A percentile compares a stretch with the other conserved stretches of the same genome.
phyloP scores from a whole-genome alignment of 1,284 basidiomycete genomes.

The Moniliella sp. region DNA sequence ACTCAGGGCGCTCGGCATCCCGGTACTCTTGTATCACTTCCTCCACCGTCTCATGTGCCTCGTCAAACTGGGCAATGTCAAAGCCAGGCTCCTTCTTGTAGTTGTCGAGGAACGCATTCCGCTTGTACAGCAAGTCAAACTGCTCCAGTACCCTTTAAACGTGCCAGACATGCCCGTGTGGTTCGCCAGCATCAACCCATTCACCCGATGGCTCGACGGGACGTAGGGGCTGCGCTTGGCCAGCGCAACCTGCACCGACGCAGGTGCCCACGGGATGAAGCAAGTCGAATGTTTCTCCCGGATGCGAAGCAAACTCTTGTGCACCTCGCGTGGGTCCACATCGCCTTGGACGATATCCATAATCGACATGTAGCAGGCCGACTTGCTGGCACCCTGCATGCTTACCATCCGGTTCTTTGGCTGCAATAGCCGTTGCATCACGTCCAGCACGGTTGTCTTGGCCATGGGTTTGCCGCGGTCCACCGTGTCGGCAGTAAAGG shows the following conservation, averaged over 20 bases:
- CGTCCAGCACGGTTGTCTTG: conserved; percentile 51
- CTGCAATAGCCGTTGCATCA: conserved; percentile 88
- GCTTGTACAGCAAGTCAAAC: conserved; percentile 64
- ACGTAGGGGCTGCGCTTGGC: conserved; percentile 77
- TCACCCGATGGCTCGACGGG: conserved; percentile 65
- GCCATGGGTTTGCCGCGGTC: conserved; percentile 30
- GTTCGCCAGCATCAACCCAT: conserved; percentile 93
- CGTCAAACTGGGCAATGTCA: conserved; percentile 9
- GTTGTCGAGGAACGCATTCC: conserved; percentile 86
- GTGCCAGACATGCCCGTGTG: conserved; percentile 69
- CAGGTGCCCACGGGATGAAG: conserved; percentile 98
- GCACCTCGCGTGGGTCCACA: conserved; percentile 86
- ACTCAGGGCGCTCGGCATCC: conserved; percentile 22
- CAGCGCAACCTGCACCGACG: conserved; percentile 87
- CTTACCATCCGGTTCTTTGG: conserved; percentile 97
- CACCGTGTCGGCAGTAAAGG: conserved; percentile 65
- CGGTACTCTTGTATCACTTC: conserved; percentile 29
- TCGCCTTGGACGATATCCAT: conserved; percentile 97
- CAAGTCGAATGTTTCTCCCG: conserved; percentile 85
- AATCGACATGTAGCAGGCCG: conserved; percentile 62
- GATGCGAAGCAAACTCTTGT: conserved; percentile 87
- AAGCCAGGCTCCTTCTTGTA: conserved; percentile 68
- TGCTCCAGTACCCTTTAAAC: conserved; percentile 94
- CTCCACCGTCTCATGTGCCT: conserved; percentile 22
- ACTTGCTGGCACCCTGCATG: conserved; percentile 39